These are phyloP conservation scores for Apiospora kogelbergensis DNA, from an alignment of 2,329 filamentous ascomycete genomes.

Conservation along the genomic window DNA sequence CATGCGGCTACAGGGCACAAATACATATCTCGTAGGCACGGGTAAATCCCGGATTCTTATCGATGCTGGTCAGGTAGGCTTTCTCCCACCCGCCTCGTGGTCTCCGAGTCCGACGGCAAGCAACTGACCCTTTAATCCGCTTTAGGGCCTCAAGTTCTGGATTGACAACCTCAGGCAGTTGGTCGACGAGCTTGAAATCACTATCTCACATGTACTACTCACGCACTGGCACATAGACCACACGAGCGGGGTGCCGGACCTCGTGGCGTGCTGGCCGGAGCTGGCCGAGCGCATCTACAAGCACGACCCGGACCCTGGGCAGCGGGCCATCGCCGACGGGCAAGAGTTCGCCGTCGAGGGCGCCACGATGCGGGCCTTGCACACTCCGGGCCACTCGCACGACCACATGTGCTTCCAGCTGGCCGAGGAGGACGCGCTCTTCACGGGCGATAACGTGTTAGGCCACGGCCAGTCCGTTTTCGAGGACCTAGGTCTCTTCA, in stretches of 20 bases:
- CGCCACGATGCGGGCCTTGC: slow-evolving; percentile 28
- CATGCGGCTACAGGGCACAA: background rate
- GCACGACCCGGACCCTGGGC: slow-evolving; percentile 51
- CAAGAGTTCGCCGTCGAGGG: slow-evolving; percentile 49
- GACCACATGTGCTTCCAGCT: slow-evolving; percentile 81
- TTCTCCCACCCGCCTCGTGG: no score
- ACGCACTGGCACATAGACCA: slow-evolving; percentile 94
- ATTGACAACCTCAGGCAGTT: background rate
- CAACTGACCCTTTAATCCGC: no score
- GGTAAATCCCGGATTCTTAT: background rate
- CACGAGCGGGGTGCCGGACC: slow-evolving; percentile 69
- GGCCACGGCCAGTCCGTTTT: slow-evolving; percentile 84
- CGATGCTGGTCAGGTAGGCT: background rate
- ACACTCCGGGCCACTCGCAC: slow-evolving; percentile 65
- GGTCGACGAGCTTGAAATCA: background rate
- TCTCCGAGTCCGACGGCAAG: no score
- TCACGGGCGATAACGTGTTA: slow-evolving; percentile 84
- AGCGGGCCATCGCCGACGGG: slow-evolving; percentile 53
- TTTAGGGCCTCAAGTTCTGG: background rate
- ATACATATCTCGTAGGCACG: background rate
- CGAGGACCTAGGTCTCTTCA: slow-evolving; percentile 60
- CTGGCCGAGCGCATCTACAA: slow-evolving; percentile 62
- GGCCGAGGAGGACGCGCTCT: slow-evolving; percentile 76
- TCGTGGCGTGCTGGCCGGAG: slow-evolving; percentile 60
- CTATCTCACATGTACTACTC: slow-evolving; percentile 58